These are phyloP conservation scores for Cetradonia linearis DNA, from an alignment of 495 filamentous ascomycete genomes.

Conservation along the genomic window DNA sequence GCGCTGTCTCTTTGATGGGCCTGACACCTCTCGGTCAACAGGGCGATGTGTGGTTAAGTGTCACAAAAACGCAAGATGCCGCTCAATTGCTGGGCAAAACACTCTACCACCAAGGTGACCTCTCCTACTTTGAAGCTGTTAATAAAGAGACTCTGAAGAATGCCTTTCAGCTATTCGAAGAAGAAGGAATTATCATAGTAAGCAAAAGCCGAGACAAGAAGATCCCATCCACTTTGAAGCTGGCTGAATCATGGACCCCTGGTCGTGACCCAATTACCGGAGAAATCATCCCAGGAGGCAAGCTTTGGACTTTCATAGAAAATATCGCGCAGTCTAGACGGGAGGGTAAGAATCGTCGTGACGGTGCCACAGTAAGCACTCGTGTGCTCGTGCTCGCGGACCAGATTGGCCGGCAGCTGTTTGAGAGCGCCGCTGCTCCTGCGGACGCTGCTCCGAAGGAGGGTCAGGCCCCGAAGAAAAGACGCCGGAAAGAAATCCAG, in stretches of 20 bases:
- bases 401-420: conserved; percentile 42
- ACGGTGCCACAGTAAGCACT: conserved; percentile 78
- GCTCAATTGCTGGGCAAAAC: conserved; percentile 92
- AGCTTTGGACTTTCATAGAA: conserved; percentile 84
- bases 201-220: conserved; percentile 52
- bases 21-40: conserved; percentile 54
- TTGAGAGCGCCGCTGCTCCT: conserved; percentile 22
- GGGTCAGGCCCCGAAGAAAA: conserved; percentile 11
- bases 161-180: conserved; percentile 74
- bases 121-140: conserved; percentile 94
- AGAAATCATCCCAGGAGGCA: conserved; percentile 54
- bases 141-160: conserved; percentile 97
- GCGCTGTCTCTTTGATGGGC: conserved; percentile 73
- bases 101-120: conserved; percentile 91
- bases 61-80: conserved; percentile 66
- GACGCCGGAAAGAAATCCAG: conserved; percentile 17
- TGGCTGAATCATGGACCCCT: conserved; percentile 73
- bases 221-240: conserved; percentile 46
- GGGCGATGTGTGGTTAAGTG: conserved; percentile 64
- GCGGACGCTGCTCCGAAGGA: not conserved
- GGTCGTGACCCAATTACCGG: conserved; percentile 50
- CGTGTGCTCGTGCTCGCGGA: conserved; percentile 74
- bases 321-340: conserved; percentile 69
- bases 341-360: conserved; percentile 90
- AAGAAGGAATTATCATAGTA: conserved; percentile 77